Percentiles rank a stretch among this genome's conserved stretches.
phyloP scores from a whole-genome alignment of 768 basidiomycete genomes.

The Termitomyces sp. region DNA sequence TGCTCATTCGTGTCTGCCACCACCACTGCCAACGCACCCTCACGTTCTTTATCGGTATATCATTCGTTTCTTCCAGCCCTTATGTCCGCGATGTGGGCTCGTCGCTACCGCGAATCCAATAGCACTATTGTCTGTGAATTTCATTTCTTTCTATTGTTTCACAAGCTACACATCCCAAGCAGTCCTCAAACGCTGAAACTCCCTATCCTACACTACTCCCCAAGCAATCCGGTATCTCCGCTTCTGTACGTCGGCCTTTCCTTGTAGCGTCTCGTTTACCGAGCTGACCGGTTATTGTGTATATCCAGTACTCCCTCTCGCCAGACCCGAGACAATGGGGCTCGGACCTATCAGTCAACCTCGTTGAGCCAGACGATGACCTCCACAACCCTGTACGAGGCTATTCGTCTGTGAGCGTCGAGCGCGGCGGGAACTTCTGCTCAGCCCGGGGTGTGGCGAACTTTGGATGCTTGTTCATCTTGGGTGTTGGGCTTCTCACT shows the following conservation, averaged over 20 bases:
- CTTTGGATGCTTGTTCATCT: constrained; percentile 50
- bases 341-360: constrained; percentile 34
- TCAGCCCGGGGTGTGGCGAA: constrained; percentile 56
- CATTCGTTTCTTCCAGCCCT: neutral
- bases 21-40: constrained; percentile 1
- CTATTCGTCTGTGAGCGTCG: constrained; percentile 16
- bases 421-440: constrained; percentile 28
- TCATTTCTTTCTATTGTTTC: neutral
- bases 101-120: constrained; percentile 11
- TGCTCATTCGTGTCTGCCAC: neutral
- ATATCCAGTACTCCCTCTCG: constrained; percentile 43
- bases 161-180: neutral
- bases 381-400: constrained; percentile 51
- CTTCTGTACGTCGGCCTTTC: constrained; percentile 8
- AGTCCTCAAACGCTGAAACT: constrained; percentile 17
- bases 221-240: constrained; percentile 12
- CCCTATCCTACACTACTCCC: constrained; percentile 15
- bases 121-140: constrained; percentile 12
- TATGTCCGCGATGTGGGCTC: constrained; percentile 13
- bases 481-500: constrained; percentile 41
- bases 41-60: constrained; percentile 6
- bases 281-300: neutral
- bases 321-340: constrained; percentile 55
- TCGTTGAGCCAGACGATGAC: constrained; percentile 50
- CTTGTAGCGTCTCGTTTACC: neutral